A percentile compares a stretch with the other conserved stretches of the same genome.
These are phyloP conservation scores for Alternaria incomplexa DNA, from an alignment of 2,329 filamentous ascomycete species.

Conservation along the genomic window DNA sequence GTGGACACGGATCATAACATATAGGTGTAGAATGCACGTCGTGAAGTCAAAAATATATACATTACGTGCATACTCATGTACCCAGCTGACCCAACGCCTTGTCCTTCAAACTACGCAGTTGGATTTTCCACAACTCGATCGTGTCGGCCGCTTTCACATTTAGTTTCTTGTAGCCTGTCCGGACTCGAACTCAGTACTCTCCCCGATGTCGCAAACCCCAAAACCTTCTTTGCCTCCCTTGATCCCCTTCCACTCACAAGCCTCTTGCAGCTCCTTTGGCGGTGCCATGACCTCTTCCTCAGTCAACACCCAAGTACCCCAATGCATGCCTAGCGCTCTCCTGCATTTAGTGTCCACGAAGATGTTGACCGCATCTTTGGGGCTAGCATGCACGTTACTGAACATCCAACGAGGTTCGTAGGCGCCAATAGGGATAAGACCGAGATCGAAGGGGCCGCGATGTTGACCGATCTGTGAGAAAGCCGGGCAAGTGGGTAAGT, in stretches of 20 bases:
- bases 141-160: neutral
- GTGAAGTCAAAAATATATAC: neutral
- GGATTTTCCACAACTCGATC: neutral
- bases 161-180: neutral
- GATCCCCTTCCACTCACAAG: constrained; percentile 72
- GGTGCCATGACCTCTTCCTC: constrained; percentile 86
- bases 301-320: constrained; percentile 86
- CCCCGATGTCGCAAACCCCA: constrained; percentile 82
- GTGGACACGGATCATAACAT: neutral
- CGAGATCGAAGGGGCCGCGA: constrained; percentile 86
- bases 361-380: constrained; percentile 86
- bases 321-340: constrained; percentile 85
- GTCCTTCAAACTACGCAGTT: neutral
- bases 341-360: constrained; percentile 82
- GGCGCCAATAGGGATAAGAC: constrained; percentile 90
- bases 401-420: constrained; percentile 78
- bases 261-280: constrained; percentile 72
- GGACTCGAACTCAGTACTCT: constrained; percentile 71
- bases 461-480: constrained; percentile 82
- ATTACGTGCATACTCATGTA: neutral
- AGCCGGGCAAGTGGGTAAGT: constrained; percentile 77
- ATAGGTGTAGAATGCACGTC: neutral
- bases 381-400: constrained; percentile 83
- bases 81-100: neutral
- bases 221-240: constrained; percentile 80